A percentile compares a stretch with the other conserved stretches of the same genome.
These are phyloP conservation scores for Plantago lanceolata DNA, from an alignment of 305 asterid species.

Conservation along the genomic window DNA sequence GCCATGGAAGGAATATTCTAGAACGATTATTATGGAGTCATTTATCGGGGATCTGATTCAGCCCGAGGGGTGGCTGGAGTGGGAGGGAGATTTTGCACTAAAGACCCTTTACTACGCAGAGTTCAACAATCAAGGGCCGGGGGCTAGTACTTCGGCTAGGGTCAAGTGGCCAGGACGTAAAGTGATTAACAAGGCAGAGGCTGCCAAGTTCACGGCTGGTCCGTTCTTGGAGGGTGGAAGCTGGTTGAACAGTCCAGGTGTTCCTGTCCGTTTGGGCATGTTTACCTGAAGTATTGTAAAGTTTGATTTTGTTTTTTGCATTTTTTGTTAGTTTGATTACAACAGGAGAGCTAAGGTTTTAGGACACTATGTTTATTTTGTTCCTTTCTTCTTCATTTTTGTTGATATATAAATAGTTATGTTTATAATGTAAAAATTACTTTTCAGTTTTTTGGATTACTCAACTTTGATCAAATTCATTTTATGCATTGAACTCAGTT, in stretches of 20 bases:
- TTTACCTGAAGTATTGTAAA: slow-evolving; percentile 23
- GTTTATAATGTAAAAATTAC: background rate
- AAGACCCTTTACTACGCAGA: slow-evolving; percentile 56
- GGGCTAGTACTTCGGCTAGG: slow-evolving; percentile 37
- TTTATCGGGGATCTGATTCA: slow-evolving; percentile 56
- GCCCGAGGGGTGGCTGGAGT: slow-evolving; percentile 63
- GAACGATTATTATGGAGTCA: slow-evolving; percentile 64
- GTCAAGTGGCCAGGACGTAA: slow-evolving; percentile 65
- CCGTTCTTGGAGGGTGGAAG: slow-evolving; percentile 63
- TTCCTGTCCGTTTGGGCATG: slow-evolving; percentile 62
- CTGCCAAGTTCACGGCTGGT: slow-evolving; percentile 42
- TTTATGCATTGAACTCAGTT: background rate
- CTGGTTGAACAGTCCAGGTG: slow-evolving; percentile 42
- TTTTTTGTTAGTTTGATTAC: background rate
- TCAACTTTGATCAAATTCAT: background rate
- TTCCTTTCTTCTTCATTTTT: background rate
- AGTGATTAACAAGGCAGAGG: slow-evolving; percentile 39
- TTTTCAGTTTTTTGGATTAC: background rate
- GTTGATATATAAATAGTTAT: background rate
- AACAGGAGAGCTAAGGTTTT: background rate
- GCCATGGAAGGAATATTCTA: slow-evolving; percentile 65
- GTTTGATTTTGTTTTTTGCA: background rate
- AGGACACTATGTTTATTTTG: background rate
- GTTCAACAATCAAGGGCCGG: slow-evolving; percentile 57
- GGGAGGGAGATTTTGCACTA: slow-evolving; percentile 50